A percentile compares a stretch with the other conserved stretches of the same genome.
Evolutionary conservation across 1,139 yeast genomes (phyloP).

Genomic region (Lodderomyces beijingensis): DNA sequence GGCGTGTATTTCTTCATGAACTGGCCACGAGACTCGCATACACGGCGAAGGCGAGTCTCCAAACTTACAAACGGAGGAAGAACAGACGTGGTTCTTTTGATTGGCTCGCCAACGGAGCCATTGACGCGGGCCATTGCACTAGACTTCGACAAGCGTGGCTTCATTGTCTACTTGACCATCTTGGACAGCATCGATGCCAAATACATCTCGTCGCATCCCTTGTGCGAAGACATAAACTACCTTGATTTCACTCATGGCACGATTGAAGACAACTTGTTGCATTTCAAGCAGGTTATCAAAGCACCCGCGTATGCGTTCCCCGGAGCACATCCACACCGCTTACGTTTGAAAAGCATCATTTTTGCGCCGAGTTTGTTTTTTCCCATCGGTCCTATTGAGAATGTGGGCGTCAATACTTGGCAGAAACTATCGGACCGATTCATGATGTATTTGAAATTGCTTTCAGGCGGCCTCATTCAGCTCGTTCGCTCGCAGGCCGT

Average conservation of each 20-base stretch:
- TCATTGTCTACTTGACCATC: conserved; percentile 73
- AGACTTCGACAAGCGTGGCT: conserved; percentile 75
- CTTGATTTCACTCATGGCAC: conserved; percentile 27
- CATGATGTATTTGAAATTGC: conserved; percentile 44
- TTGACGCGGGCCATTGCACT: conserved; percentile 64
- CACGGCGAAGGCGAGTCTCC: conserved; percentile 51
- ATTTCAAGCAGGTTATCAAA: conserved; percentile 38
- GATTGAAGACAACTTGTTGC: conserved; percentile 28
- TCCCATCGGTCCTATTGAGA: conserved; percentile 68
- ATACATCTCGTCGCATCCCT: conserved; percentile 54
- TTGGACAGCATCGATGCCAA: conserved; percentile 59
- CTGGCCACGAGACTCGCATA: no score
- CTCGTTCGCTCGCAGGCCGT: conserved; percentile 48
- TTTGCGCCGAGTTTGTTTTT: conserved; percentile 62
- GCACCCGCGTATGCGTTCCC: conserved; percentile 43
- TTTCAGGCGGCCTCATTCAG: conserved; percentile 54
- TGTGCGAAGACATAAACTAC: conserved; percentile 49
- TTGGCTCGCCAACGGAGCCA: conserved; percentile 79
- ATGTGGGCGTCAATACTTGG: conserved; percentile 53
- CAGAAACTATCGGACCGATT: conserved; percentile 42
- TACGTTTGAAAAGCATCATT: conserved; percentile 53
- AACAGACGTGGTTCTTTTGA: conserved; percentile 64
- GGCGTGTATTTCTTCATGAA: no score
- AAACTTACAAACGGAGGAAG: conserved; percentile 68
- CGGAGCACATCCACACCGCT: conserved; percentile 51